Evolutionary conservation across 192 early-diverging fungal genomes (phyloP).

Genomic region (Oehlia diaphana): DNA sequence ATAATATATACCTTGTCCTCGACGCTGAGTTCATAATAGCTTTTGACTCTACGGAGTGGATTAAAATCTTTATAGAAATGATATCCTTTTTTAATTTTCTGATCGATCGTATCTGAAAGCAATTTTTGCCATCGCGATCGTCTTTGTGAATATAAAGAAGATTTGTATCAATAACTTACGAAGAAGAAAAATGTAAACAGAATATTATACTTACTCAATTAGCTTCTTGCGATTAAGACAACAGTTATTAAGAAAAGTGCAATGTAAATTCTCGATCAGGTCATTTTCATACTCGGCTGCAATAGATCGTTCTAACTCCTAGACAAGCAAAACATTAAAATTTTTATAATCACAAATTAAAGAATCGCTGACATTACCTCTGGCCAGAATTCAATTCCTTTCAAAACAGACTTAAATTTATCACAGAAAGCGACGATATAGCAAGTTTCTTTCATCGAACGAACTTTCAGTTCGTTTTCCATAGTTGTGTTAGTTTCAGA

Average conservation of each 20-base stretch:
- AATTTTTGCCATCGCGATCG: slow-evolving; percentile 14
- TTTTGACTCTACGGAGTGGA: slow-evolving; percentile 21
- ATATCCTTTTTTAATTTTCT: slow-evolving; percentile 21
- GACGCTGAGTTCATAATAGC: slow-evolving; percentile 23
- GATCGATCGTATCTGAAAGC: slow-evolving; percentile 18
- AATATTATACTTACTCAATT: slow-evolving; percentile 10
- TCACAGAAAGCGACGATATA: slow-evolving; percentile 25
- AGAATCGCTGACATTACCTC: slow-evolving; percentile 6
- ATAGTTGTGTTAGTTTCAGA: background rate
- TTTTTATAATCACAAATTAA: background rate
- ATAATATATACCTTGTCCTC: slow-evolving; percentile 13
- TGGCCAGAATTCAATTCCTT: slow-evolving; percentile 25
- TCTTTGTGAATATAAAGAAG: slow-evolving; percentile 9
- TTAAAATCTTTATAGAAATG: slow-evolving; percentile 26
- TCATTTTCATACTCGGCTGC: background rate
- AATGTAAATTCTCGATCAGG: slow-evolving; percentile 22
- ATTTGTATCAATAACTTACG: background rate
- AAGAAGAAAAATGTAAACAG: background rate
- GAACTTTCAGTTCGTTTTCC: background rate
- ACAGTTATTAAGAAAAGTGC: slow-evolving; percentile 15
- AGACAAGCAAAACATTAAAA: background rate
- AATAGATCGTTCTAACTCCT: slow-evolving; percentile 22
- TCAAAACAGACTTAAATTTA: slow-evolving; percentile 12
- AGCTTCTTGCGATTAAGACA: slow-evolving; percentile 14
- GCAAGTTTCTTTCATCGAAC: slow-evolving; percentile 15